These are phyloP conservation scores for Leonotis leonurus DNA, from an alignment of 257 asterid species.

Conservation along the genomic window DNA sequence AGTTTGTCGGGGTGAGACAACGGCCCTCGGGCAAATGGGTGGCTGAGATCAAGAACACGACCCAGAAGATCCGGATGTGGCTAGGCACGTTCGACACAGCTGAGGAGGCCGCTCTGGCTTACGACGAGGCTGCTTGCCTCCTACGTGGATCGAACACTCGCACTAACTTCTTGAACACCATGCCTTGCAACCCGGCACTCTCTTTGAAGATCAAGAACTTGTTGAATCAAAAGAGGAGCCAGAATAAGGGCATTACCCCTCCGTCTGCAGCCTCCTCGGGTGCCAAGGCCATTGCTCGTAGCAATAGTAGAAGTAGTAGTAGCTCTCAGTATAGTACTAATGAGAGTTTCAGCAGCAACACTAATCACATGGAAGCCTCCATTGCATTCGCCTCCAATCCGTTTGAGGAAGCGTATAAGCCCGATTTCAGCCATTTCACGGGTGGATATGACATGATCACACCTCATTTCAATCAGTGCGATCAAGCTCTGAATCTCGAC, in stretches of 20 bases:
- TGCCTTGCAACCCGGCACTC: constrained; percentile 66
- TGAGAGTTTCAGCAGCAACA: constrained; percentile 1
- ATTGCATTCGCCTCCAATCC: constrained; percentile 1
- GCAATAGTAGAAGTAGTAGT: not conserved
- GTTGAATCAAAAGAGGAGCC: constrained; percentile 55
- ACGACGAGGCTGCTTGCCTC: constrained; percentile 82
- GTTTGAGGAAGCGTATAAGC: constrained; percentile 42
- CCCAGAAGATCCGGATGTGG: constrained; percentile 91
- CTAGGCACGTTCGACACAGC: constrained; percentile 81
- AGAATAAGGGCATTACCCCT: constrained; percentile 22
- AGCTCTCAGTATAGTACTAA: constrained; percentile 8
- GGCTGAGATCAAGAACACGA: constrained; percentile 83
- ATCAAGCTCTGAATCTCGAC: constrained; percentile 26
- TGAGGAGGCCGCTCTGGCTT: constrained; percentile 85
- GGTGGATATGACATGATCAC: constrained; percentile 29
- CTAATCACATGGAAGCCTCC: not conserved
- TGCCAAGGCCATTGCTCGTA: constrained; percentile 7
- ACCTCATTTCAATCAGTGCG: constrained; percentile 11
- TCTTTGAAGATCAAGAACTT: constrained; percentile 67
- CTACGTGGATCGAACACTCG: constrained; percentile 74
- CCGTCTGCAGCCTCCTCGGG: constrained; percentile 8
- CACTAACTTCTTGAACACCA: constrained; percentile 54
- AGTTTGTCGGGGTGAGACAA: constrained; percentile 79
- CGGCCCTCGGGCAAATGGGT: constrained; percentile 92
- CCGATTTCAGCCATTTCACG: constrained; percentile 44